A percentile compares a stretch with the other conserved stretches of the same genome.
These are phyloP conservation scores for Melanopsichium pennsylvanicum DNA, from an alignment of 1,284 basidiomycete genomes.

Conservation along the genomic window DNA sequence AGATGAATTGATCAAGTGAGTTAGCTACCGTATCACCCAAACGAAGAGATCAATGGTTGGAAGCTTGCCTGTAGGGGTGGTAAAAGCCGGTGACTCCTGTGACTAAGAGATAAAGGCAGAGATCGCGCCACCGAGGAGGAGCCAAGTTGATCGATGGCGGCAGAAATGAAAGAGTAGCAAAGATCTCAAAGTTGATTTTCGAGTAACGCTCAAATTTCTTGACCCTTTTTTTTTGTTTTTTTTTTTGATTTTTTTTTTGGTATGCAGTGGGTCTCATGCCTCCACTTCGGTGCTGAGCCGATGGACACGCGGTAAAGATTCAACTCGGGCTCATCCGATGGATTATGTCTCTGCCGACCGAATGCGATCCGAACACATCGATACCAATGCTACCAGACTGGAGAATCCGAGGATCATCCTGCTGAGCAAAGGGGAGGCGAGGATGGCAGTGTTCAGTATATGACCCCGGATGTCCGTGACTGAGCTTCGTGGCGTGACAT, in stretches of 20 bases:
- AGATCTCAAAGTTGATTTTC: too few relatives aligned
- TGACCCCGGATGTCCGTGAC: too few relatives aligned
- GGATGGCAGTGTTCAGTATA: too few relatives aligned
- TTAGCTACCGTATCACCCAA: too few relatives aligned
- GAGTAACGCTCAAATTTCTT: too few relatives aligned
- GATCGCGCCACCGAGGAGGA: conserved; percentile 5
- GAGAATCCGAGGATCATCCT: background rate
- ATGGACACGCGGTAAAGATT: conserved; percentile 2
- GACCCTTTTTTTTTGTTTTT: too few relatives aligned
- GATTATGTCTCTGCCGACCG: too few relatives aligned
- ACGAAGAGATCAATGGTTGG: conserved; percentile 7
- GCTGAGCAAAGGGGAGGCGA: too few relatives aligned
- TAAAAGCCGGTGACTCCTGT: background rate
- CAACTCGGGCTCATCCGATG: too few relatives aligned
- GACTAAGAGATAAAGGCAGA: conserved; percentile 5
- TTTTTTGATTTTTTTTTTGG: background rate
- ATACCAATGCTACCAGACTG: too few relatives aligned
- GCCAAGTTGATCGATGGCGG: conserved; percentile 4
- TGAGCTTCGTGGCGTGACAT: too few relatives aligned
- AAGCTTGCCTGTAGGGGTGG: conserved; percentile 25
- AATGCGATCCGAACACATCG: background rate
- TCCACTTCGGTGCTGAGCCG: conserved; percentile 5
- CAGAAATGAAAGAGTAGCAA: background rate
- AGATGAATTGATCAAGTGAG: conserved; percentile 12
- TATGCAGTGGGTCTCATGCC: background rate